phyloP scores from a whole-genome alignment of 192 early-diverging fungal species.

The Geosiphon pyriformis region DNA sequence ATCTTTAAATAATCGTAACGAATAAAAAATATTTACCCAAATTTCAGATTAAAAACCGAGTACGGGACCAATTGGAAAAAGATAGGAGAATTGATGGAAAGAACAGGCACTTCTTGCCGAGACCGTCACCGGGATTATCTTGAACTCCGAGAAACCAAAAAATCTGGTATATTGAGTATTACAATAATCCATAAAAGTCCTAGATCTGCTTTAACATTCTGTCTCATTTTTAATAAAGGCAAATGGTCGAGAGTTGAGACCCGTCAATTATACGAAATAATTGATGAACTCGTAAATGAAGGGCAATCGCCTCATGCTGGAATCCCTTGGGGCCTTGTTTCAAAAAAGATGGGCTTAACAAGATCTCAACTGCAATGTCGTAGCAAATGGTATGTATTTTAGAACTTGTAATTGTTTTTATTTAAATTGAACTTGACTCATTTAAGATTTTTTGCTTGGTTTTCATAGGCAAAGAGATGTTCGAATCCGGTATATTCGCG shows the following conservation, averaged over 20 bases:
- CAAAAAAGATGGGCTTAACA: background rate
- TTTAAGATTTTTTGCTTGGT: too few relatives aligned
- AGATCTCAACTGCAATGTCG: background rate
- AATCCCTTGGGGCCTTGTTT: background rate
- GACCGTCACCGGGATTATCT: background rate
- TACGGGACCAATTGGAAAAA: background rate
- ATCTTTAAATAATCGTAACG: too few relatives aligned
- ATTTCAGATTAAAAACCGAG: background rate
- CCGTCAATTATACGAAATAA: background rate
- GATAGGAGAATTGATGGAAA: background rate
- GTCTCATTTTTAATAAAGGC: background rate
- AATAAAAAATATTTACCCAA: too few relatives aligned
- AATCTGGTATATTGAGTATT: background rate
- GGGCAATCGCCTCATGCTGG: background rate
- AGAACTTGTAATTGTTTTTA: background rate
- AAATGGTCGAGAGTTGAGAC: background rate
- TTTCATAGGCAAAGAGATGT: background rate
- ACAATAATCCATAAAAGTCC: too few relatives aligned
- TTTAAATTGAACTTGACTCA: background rate
- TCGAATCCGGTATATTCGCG: background rate
- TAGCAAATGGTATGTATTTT: background rate
- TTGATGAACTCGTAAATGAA: background rate
- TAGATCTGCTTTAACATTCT: background rate
- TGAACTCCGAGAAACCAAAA: background rate
- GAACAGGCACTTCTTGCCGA: background rate